Evolutionary conservation across 768 basidiomycete genomes (phyloP).

Genomic region (Galerina sulciceps): DNA sequence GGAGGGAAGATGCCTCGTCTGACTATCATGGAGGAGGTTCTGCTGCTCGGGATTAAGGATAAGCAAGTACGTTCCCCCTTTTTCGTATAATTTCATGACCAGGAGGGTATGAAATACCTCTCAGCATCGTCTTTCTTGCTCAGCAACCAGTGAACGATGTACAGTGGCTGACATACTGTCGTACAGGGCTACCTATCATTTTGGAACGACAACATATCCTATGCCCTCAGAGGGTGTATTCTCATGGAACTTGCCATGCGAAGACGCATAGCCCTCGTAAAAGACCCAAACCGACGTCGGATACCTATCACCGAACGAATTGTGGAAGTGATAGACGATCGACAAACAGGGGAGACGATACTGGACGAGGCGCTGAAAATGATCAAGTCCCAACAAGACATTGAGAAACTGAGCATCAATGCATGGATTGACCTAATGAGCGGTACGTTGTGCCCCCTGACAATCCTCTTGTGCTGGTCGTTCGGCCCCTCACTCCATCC

Average conservation of each 20-base stretch:
- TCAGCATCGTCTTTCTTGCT: neutral
- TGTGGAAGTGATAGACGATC: constrained; percentile 90
- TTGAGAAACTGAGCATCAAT: constrained; percentile 79
- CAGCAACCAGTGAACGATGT: neutral
- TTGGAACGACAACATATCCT: constrained; percentile 99
- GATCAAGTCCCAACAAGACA: constrained; percentile 85
- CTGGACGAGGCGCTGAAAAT: constrained; percentile 95
- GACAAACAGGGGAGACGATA: constrained; percentile 94
- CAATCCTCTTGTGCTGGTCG: neutral
- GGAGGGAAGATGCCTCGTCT: constrained; percentile 81
- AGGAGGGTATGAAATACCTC: neutral
- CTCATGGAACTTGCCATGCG: constrained; percentile 97
- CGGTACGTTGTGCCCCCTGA: constrained; percentile 56
- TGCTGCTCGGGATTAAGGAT: constrained; percentile 93
- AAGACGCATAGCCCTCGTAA: constrained; percentile 88
- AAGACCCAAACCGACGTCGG: constrained; percentile 78
- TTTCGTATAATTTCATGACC: neutral
- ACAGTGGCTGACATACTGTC: constrained; percentile 1
- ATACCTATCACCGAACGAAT: constrained; percentile 80
- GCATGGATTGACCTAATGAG: constrained; percentile 95
- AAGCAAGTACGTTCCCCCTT: constrained; percentile 70
- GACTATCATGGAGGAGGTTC: constrained; percentile 97
- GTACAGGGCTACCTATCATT: constrained; percentile 88
- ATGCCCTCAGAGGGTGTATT: constrained; percentile 97
- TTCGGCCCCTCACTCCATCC: neutral